Evolutionary conservation across 305 asterid genomes (phyloP).

Genomic region (Fraxinus floribunda): DNA sequence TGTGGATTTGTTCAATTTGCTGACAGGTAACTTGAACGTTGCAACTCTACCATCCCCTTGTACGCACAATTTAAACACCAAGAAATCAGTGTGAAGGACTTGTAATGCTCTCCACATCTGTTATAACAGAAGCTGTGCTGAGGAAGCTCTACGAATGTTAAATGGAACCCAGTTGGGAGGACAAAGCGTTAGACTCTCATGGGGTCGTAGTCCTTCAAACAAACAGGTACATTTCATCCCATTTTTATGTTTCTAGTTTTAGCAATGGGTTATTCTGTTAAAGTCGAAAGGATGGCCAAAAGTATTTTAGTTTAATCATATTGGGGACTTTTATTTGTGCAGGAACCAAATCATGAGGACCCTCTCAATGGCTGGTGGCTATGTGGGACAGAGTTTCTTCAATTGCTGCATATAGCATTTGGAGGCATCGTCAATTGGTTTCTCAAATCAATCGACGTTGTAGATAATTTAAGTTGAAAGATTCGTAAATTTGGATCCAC

Average conservation of each 20-base stretch:
- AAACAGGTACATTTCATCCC: conserved; percentile 28
- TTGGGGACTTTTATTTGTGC: no score
- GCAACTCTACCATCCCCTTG: not conserved
- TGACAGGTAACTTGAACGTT: conserved; percentile 56
- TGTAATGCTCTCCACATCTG: conserved; percentile 14
- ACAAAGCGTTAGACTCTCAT: conserved; percentile 82
- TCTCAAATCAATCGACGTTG: no score
- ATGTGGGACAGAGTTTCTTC: no score
- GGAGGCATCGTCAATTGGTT: no score
- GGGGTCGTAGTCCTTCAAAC: conserved; percentile 93
- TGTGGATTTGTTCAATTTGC: conserved; percentile 96
- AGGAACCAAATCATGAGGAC: no score
- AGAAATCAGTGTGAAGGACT: not conserved
- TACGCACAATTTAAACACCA: not conserved
- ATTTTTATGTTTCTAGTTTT: not conserved
- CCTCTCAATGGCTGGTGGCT: no score
- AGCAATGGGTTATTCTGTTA: not conserved
- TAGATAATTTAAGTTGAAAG: no score
- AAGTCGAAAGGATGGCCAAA: no score
- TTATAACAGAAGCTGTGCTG: conserved; percentile 75
- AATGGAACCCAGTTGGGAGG: conserved; percentile 80
- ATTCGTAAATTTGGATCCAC: no score
- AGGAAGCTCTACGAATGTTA: conserved; percentile 70
- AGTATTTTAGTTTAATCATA: no score
- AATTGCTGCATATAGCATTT: no score